Evolutionary conservation across 2,329 filamentous ascomycete species (phyloP).

Genomic region (Basipetospora chlamydospora): DNA sequence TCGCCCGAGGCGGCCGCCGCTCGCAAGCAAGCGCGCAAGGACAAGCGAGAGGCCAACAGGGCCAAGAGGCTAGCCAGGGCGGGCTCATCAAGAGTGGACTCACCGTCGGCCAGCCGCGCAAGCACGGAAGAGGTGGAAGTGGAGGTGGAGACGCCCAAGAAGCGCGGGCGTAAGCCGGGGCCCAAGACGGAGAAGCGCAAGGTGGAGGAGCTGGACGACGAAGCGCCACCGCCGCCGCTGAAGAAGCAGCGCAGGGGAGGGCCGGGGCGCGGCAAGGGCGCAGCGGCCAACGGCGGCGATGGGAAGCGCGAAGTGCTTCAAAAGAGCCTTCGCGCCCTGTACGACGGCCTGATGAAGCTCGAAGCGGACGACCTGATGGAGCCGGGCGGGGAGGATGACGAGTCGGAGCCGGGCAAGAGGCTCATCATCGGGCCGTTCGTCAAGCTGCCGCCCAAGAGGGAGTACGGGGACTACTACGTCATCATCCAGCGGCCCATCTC

Average conservation of each 20-base stretch:
- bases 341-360: slow-evolving; percentile 67
- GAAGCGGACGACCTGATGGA: slow-evolving; percentile 61
- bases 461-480: slow-evolving; percentile 90
- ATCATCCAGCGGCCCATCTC: slow-evolving; percentile 87
- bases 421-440: slow-evolving; percentile 90
- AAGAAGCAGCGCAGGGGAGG: slow-evolving; percentile 68
- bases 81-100: slow-evolving; percentile 38
- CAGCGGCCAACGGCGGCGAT: slow-evolving; percentile 21
- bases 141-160: slow-evolving; percentile 54
- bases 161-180: slow-evolving; percentile 69
- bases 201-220: slow-evolving; percentile 62
- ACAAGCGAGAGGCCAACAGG: slow-evolving; percentile 65
- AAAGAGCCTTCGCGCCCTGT: slow-evolving; percentile 60
- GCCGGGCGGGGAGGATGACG: slow-evolving; percentile 35
- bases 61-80: slow-evolving; percentile 35
- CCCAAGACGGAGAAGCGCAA: slow-evolving; percentile 74
- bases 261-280: slow-evolving; percentile 53
- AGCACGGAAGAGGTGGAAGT: slow-evolving; percentile 65
- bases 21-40: slow-evolving; percentile 73
- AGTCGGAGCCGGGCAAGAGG: slow-evolving; percentile 46
- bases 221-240: slow-evolving; percentile 58
- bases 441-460: slow-evolving; percentile 73
- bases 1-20: slow-evolving; percentile 84
- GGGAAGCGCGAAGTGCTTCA: slow-evolving; percentile 64
- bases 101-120: slow-evolving; percentile 64